Evolutionary conservation across 192 early-diverging fungal species (phyloP), one percentile per base, ranked within the genome.

Genomic region (Thoreauomyces humboldtii): DNA sequence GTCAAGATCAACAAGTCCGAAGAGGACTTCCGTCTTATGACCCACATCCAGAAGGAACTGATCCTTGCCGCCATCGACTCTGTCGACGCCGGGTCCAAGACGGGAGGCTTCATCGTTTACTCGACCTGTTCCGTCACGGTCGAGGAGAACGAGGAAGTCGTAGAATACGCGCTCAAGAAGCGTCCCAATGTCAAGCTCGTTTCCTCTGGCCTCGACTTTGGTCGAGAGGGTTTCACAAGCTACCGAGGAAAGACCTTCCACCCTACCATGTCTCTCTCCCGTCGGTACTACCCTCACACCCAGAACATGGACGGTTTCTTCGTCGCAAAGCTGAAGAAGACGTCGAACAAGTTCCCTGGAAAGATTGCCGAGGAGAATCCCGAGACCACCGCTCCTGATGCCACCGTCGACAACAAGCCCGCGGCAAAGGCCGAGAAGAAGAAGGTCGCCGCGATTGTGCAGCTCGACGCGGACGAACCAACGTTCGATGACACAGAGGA

Each of bases 261-360:
- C 67, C 85, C 83, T 14, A 88, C 89, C 25, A 55, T 99, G 55
- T 77, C 77, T 17, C 72, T 94, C 60, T 93, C 94, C 1, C 79
- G 91, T 50, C 82, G 96, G 36, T 96, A 90, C 77, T 99, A 96
- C 74, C 94, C 96, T 34, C 96, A 99, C 67, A 86, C 93, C 27
- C 91, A 98, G 73, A 99, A 99, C 73, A 98, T 99, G 96, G 96
- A 99, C 72, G 96, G 96, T 35, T 99, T 99, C 86, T 99, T 84
- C 77, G 94, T 99, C 12, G 92, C 96, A 44, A 99, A 99, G 65
- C 87, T 99, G 73, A 90, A 96, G 71, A 98, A 99, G 76, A 73
- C 88, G 7, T 90, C 89, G 45, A 98, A 96, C 80, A 93, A 91
- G 77, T 86, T 88, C 63, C 72, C 69, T 19, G 63, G 50, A 17